Evolutionary conservation across 768 basidiomycete species (phyloP), one percentile per base, ranked within the genome.

Genomic region (Cyclocybe cylindracea): DNA sequence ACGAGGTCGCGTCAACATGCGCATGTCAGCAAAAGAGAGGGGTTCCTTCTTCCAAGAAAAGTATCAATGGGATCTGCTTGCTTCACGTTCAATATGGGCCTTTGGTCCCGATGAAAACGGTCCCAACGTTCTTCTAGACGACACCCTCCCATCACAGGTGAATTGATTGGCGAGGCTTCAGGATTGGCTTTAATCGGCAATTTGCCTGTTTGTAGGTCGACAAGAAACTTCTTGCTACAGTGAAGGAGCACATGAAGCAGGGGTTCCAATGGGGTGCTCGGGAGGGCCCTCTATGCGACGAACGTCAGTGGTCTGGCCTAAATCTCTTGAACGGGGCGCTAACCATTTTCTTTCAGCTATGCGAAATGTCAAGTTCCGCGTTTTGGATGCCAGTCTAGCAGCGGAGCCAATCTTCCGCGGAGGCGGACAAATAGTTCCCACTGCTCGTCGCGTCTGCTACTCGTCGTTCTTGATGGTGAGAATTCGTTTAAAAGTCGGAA

Each of bases 221-320:
- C 73, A 97, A 97, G 72, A 98, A 95, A 67, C 62, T 94, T 46
- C 73, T 99, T 46, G 84, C 80, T 34, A 87, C 88, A 5, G 92
- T 98, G 49, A 95, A 86, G 71, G 96, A 98, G 58, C 89, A 94
- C 56, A 87, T 99, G 63, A 98, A 94, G 73, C 97, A 99, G 72
- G 97, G 97, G 34, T 99, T 99, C 86, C 97, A 97, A 65, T 98
- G 97, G 97, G 97, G 94, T 44, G 87, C 96, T 43, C 83, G 97
- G 44, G 97, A 99, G 76, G 97, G 97, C 6, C 97, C 97, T 36
- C 66, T 99, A 37, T 98, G 97, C 64, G 97, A 99, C 65, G 97
- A 99, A 72, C 97, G 96, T 98, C 62, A 82, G 96, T 85, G 19
- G 41, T 39, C 19, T 46, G 44, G 32, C 40, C 31, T 10, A 16